These are phyloP conservation scores for Lasiodiplodia gonubiensis DNA, from an alignment of 2,329 filamentous ascomycete genomes.

Conservation along the genomic window DNA sequence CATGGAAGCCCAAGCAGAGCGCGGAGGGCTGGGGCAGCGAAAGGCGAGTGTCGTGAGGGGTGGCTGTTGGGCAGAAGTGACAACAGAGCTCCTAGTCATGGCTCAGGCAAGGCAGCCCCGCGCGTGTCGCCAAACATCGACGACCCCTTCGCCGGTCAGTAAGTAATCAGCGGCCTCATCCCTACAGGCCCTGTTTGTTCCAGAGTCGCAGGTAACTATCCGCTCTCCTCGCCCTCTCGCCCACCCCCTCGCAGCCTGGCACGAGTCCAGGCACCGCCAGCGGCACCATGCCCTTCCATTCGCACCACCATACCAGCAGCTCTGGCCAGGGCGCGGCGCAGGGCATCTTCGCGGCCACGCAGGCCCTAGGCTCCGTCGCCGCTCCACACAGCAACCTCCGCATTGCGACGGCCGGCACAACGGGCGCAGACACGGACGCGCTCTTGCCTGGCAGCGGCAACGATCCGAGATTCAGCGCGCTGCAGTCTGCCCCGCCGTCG, in stretches of 20 bases:
- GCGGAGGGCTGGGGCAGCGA: not conserved
- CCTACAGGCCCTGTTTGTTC: slow-evolving; percentile 28
- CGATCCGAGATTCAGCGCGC: slow-evolving; percentile 38
- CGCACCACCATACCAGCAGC: slow-evolving; percentile 38
- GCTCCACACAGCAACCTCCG: slow-evolving; percentile 50
- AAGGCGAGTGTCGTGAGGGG: slow-evolving; percentile 5
- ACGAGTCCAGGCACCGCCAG: slow-evolving; percentile 24
- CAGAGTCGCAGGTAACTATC: slow-evolving; percentile 26
- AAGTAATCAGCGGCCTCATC: slow-evolving; percentile 28
- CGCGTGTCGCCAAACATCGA: slow-evolving; percentile 15
- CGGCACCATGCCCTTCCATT: slow-evolving; percentile 45
- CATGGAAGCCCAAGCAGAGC: not conserved
- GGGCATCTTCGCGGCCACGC: slow-evolving; percentile 54
- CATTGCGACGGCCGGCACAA: slow-evolving; percentile 47
- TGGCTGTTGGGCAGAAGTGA: slow-evolving; percentile 2
- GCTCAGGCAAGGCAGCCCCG: slow-evolving; percentile 3
- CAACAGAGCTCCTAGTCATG: not conserved
- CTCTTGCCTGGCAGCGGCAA: slow-evolving; percentile 48
- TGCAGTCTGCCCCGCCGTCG: slow-evolving; percentile 40
- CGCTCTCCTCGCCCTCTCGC: slow-evolving; percentile 8
- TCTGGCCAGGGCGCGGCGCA: slow-evolving; percentile 44
- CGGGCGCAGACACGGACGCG: slow-evolving; percentile 52
- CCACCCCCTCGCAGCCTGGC: slow-evolving; percentile 23
- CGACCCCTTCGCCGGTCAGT: slow-evolving; percentile 18
- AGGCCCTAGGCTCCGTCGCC: slow-evolving; percentile 55